Evolutionary conservation across 495 filamentous ascomycete species (phyloP), one percentile per base, ranked within the genome.

Genomic region (Penicillium fimorum): DNA sequence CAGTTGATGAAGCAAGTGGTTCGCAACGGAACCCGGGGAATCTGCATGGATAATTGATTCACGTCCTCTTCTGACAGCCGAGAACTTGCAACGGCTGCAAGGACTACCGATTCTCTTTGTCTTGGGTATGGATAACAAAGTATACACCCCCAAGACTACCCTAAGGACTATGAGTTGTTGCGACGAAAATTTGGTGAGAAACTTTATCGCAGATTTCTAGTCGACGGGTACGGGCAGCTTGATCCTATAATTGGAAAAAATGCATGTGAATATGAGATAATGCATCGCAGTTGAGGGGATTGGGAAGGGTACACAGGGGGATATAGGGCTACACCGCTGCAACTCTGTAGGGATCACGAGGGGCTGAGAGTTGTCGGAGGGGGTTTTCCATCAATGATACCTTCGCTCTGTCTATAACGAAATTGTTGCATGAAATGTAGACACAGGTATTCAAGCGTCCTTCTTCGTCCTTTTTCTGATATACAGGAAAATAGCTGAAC

Each of bases 401-500:
- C 13, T n/a, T 4, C 2, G 15, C 1, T 2, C 13, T n/a, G 33
- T 35, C 13, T 35, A n/a, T n/a, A n/a, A n/a, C n/a, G n/a, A n/a
- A n/a, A 93, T 70, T 84, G 79, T n/a, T 91, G 88, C 66, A 79
- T 81, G 32, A 58, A 75, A 33, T 92, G 88, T 64, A 86, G 87
- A 27, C 68, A 89, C 62, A 88, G 82, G 87, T 89, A 55, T 35
- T 12, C 5, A 13, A 35, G 13, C 12, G 12, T 11, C 33, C 5
- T 15, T 35, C 12, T 13, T 35, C 33, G 5, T 13, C 33, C 25
- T 27, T 35, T 35, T 15, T 35, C 33, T 35, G 33, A 35, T 35
- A 15, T 15, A 12, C 33, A 35, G 13, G 33, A 35, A 35, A 35
- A 35, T 15, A 35, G 15, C 13, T 35, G 13, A 35, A 27, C 6